phyloP scores from a whole-genome alignment of 2,329 filamentous ascomycete genomes.

The Calcarisporium arbuscula region DNA sequence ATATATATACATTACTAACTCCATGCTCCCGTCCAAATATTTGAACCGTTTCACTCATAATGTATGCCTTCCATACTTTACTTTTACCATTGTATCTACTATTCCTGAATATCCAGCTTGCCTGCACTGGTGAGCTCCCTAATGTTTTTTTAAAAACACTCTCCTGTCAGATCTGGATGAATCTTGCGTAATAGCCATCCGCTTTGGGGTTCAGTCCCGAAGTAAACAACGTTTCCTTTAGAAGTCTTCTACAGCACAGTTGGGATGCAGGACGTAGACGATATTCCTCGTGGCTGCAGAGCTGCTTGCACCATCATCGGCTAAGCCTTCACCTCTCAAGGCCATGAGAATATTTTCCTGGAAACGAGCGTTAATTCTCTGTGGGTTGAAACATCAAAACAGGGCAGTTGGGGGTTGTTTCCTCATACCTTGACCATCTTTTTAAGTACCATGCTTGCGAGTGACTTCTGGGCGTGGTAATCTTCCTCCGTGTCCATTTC shows the following conservation, averaged over 20 bases:
- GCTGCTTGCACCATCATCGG: constrained; percentile 39
- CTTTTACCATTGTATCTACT: too few species aligned
- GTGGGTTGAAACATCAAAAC: neutral
- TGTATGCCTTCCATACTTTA: too few species aligned
- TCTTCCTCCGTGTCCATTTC: constrained; percentile 78
- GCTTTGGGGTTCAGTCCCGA: constrained; percentile 1
- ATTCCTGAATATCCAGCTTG: too few species aligned
- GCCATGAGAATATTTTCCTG: constrained; percentile 86
- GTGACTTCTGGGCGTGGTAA: constrained; percentile 63
- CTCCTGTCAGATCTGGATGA: too few species aligned
- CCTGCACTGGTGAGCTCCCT: too few species aligned
- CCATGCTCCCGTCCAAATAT: too few species aligned
- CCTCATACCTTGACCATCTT: constrained; percentile 84
- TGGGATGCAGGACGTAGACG: constrained; percentile 89
- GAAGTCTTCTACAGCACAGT: constrained; percentile 72
- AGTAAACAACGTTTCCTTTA: too few species aligned
- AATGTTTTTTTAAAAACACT: too few species aligned
- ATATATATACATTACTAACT: too few species aligned
- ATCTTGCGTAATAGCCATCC: too few species aligned
- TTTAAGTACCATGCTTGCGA: constrained; percentile 82
- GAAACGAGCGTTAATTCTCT: constrained; percentile 38
- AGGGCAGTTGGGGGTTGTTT: too few species aligned
- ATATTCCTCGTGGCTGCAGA: constrained; percentile 35
- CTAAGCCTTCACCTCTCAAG: constrained; percentile 56
- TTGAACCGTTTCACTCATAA: too few species aligned